Percentiles rank a stretch among this genome's conserved stretches.
Evolutionary conservation across 2,329 filamentous ascomycete species (phyloP).

Genomic region (Fusarium sp.): DNA sequence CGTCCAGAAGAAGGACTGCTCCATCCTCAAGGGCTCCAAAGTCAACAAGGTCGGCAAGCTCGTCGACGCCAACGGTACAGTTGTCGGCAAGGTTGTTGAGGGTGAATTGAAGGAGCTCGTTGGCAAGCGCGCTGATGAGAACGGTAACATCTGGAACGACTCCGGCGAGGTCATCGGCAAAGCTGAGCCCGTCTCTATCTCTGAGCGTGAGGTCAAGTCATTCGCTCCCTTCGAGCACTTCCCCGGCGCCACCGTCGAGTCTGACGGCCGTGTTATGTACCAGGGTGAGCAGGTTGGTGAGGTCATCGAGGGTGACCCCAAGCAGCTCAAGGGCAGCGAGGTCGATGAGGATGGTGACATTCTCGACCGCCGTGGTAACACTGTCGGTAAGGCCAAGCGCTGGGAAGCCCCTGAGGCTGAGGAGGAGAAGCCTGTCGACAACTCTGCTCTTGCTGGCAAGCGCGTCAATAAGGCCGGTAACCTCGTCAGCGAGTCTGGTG

Average conservation of each 20-base stretch:
- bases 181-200: slow-evolving; percentile 66
- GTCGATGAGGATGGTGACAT: slow-evolving; percentile 77
- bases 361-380: slow-evolving; percentile 73
- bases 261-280: slow-evolving; percentile 62
- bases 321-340: slow-evolving; percentile 70
- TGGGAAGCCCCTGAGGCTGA: slow-evolving; percentile 65
- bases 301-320: slow-evolving; percentile 70
- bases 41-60: slow-evolving; percentile 70
- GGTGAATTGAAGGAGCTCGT: slow-evolving; percentile 72
- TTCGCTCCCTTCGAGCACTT: slow-evolving; percentile 67
- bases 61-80: slow-evolving; percentile 61
- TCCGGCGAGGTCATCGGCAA: slow-evolving; percentile 74
- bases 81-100: slow-evolving; percentile 70
- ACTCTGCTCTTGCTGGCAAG: slow-evolving; percentile 73
- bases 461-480: slow-evolving; percentile 77
- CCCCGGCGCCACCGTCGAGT: slow-evolving; percentile 62
- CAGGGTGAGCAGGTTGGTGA: slow-evolving; percentile 67
- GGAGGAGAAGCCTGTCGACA: slow-evolving; percentile 65
- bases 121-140: slow-evolving; percentile 70
- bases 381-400: slow-evolving; percentile 73
- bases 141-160: slow-evolving; percentile 78
- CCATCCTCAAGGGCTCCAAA: slow-evolving; percentile 61
- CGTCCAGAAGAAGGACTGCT: slow-evolving; percentile 51
- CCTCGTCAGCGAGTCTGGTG: slow-evolving; percentile 63
- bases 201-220: slow-evolving; percentile 61